Evolutionary conservation across 148 eudicot genomes (phyloP).

Genomic region (Heliosperma pusillum): DNA sequence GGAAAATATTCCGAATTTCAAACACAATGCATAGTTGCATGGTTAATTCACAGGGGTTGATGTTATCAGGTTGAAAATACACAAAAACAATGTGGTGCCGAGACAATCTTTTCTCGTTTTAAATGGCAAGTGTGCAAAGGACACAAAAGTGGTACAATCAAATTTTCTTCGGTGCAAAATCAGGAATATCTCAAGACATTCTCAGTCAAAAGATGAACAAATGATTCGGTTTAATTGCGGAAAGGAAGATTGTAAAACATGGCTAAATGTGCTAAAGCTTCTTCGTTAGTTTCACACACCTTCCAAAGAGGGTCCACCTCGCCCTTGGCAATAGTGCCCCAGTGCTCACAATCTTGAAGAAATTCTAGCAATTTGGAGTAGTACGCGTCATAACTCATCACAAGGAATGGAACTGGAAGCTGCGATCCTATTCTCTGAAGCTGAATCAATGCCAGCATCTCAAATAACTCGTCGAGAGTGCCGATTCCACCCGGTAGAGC

Average conservation of each 20-base stretch:
- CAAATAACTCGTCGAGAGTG: slow-evolving; percentile 83
- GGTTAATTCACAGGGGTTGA: background rate
- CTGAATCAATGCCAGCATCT: slow-evolving; percentile 74
- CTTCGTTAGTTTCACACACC: slow-evolving; percentile 59
- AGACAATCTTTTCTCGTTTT: background rate
- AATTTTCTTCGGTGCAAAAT: background rate
- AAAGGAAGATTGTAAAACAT: slow-evolving; percentile 51
- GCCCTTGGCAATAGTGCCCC: slow-evolving; percentile 69
- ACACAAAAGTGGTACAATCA: background rate
- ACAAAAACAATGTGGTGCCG: background rate
- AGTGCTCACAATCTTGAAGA: slow-evolving; percentile 56
- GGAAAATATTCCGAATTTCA: background rate
- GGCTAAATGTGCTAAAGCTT: slow-evolving; percentile 64
- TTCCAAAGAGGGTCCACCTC: slow-evolving; percentile 80
- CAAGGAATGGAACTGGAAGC: slow-evolving; percentile 63
- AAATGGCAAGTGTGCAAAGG: too few species aligned
- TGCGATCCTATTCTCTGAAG: slow-evolving; percentile 70
- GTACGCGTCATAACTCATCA: slow-evolving; percentile 82
- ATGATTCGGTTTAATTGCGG: slow-evolving; percentile 8
- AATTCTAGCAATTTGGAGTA: slow-evolving; percentile 78
- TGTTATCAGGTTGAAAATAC: background rate
- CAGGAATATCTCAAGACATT: slow-evolving; percentile 2
- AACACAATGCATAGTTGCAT: background rate
- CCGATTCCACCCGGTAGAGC: slow-evolving; percentile 93
- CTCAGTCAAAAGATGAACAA: slow-evolving; percentile 7